Conservation (phyloP, 352 stramenopile genomes). For the Globisporangium middletonii region DNA sequence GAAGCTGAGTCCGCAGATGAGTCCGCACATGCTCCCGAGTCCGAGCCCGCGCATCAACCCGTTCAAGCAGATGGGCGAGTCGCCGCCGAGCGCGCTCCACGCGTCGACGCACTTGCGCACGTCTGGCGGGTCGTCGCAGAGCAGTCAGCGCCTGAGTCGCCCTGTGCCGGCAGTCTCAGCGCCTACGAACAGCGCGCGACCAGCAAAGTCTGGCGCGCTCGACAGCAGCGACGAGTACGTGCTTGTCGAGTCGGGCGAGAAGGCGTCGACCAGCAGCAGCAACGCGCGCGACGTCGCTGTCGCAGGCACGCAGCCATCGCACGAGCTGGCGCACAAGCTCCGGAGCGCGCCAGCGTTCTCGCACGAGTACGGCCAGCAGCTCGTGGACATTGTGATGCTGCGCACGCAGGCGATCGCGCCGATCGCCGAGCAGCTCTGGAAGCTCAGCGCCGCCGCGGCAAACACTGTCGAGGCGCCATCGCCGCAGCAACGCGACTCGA, state of each 20-base stretch:
- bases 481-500: slow-evolving; percentile 15
- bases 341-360: slow-evolving; percentile 18
- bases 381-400: slow-evolving; percentile 58
- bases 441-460: slow-evolving; percentile 22
- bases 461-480: not conserved
- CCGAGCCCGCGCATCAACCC: slow-evolving; percentile 64
- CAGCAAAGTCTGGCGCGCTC: slow-evolving; percentile 22
- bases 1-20: slow-evolving; percentile 65
- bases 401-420: slow-evolving; percentile 57
- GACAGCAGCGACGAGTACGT: slow-evolving; percentile 68
- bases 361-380: slow-evolving; percentile 43
- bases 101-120: slow-evolving; percentile 5
- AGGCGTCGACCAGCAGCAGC: not conserved
- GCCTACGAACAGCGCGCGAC: not conserved
- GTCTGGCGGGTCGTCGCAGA: not conserved
- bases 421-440: slow-evolving; percentile 62
- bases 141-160: slow-evolving; percentile 7
- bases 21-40: slow-evolving; percentile 49
- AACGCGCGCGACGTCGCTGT: not conserved
- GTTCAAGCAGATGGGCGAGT: slow-evolving; percentile 56
- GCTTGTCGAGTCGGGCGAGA: slow-evolving; percentile 47
- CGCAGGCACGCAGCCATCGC: not conserved
- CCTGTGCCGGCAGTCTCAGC: not conserved
- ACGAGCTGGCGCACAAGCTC: slow-evolving; percentile 2
- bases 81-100: slow-evolving; percentile 21